phyloP scores from a whole-genome alignment of 257 asterid genomes.

The Dorcoceras hygrometricum region DNA sequence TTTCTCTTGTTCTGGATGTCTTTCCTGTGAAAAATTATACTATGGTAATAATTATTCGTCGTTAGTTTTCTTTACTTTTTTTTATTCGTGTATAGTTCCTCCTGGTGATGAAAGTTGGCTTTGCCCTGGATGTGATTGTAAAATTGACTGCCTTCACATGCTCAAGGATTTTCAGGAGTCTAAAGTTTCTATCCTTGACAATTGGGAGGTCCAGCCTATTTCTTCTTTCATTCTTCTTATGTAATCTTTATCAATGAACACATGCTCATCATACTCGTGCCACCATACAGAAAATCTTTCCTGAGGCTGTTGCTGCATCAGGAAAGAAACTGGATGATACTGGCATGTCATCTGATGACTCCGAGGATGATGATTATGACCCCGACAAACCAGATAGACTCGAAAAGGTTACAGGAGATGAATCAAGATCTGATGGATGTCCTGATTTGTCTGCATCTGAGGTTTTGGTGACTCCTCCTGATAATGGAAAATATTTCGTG shows the following conservation, averaged over 20 bases:
- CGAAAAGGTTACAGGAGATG: conserved; percentile 39
- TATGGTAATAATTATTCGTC: neutral
- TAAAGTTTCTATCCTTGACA: conserved; percentile 54
- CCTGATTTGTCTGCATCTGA: conserved; percentile 57
- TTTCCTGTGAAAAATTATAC: neutral
- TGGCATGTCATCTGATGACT: conserved; percentile 71
- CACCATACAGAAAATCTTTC: conserved; percentile 74
- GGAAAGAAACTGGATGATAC: conserved; percentile 63
- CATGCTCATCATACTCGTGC: conserved; percentile 35
- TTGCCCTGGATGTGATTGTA: conserved; percentile 99
- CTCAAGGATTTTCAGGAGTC: conserved; percentile 72
- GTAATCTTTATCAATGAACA: conserved; percentile 18
- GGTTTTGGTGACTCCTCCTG: conserved; percentile 33
- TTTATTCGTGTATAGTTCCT: conserved; percentile 62
- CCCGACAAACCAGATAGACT: conserved; percentile 63
- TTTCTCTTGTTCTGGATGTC: conserved; percentile 8
- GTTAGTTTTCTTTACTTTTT: conserved; percentile 13
- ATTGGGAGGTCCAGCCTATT: conserved; percentile 82
- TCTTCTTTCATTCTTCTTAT: conserved; percentile 17
- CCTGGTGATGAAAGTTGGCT: conserved; percentile 98
- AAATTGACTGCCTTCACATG: conserved; percentile 74
- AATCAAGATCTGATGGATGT: conserved; percentile 60
- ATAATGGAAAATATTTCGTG: conserved; percentile 37
- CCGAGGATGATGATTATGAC: conserved; percentile 87
- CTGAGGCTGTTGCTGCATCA: conserved; percentile 73